These are phyloP conservation scores for Fusarium torreyae DNA, from an alignment of 2,329 filamentous ascomycete species.

Conservation along the genomic window DNA sequence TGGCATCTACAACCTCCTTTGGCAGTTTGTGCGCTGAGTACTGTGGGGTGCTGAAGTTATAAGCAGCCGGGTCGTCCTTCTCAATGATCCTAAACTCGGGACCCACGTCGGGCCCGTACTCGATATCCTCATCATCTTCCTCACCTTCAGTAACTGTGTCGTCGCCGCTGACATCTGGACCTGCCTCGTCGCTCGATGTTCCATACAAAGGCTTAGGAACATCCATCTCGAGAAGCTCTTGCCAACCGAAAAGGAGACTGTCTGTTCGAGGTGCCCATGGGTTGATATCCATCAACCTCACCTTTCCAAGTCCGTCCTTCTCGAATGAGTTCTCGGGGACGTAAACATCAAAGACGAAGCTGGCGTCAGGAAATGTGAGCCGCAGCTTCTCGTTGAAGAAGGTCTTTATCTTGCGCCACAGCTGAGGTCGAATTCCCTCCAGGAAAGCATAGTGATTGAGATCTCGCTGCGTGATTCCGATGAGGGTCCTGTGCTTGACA, in stretches of 20 bases:
- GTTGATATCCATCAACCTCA: slow-evolving; percentile 94
- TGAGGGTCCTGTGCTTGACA: slow-evolving; percentile 83
- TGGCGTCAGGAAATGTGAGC: slow-evolving; percentile 84
- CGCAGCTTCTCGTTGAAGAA: slow-evolving; percentile 85
- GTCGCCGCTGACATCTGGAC: slow-evolving; percentile 57
- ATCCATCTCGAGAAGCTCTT: slow-evolving; percentile 83
- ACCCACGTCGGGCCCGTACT: slow-evolving; percentile 70
- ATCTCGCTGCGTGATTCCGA: slow-evolving; percentile 91
- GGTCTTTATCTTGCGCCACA: slow-evolving; percentile 77
- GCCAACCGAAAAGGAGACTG: slow-evolving; percentile 89
- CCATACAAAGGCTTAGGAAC: slow-evolving; percentile 72
- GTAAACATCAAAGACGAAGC: slow-evolving; percentile 94
- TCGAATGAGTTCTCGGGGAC: slow-evolving; percentile 76
- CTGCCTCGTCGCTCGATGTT: slow-evolving; percentile 49
- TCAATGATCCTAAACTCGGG: slow-evolving; percentile 88
- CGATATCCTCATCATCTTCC: slow-evolving; percentile 59
- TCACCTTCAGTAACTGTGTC: slow-evolving; percentile 57
- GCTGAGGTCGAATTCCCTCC: slow-evolving; percentile 70
- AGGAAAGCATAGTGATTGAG: slow-evolving; percentile 93
- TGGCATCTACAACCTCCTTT: slow-evolving; percentile 87
- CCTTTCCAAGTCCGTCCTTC: slow-evolving; percentile 75
- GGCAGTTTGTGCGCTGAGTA: slow-evolving; percentile 97
- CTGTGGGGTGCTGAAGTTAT: slow-evolving; percentile 85
- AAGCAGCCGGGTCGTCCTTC: slow-evolving; percentile 89
- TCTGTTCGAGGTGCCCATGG: slow-evolving; percentile 94